Base-by-base conservation (phyloP, 805 yeast genomes). In the Naumovozyma castellii region DNA sequence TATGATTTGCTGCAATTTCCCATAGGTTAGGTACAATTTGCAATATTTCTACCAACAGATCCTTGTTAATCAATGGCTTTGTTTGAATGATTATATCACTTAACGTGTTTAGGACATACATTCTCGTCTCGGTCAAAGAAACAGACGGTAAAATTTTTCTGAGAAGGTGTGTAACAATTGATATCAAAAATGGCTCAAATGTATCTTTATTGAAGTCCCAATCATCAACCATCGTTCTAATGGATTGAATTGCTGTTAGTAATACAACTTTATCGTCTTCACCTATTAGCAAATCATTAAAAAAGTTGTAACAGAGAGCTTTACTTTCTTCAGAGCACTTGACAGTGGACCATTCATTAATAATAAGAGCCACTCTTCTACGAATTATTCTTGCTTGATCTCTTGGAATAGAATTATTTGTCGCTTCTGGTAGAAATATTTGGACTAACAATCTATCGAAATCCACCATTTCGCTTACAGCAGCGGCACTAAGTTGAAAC, bases 221-320 rank as follows among this genome's bases (percentile, higher is more conserved):
- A 51, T 87, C 96, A 44, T 85, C 88, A 25, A 90, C 67, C 36
- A 84, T 68, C 20, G 75, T 69, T 43, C 78, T 71, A 16, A 88
- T 62, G 0, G 90, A 76, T 50, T 80, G 81, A 13, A 81, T 68
- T 0, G 92, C 79, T 0, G 94, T 76, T 17, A 92, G 57, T 48
- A 72, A 72, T 2, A 92, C 95, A n/a, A 90, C 95, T 40, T 72
- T 69, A 57, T 92, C 97, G 47, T 78, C 74, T 29, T 69, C 67
- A 2, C 66, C 46, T 10, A 70, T 61, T 46, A 86, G 56, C n/a
- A 78, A 62, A 31, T 61, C 59, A 15, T 69, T 44, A 19, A 86
- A 65, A 32, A 84, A 66, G 37, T 71, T 65, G 56, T 83, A 90
- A 18, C 84, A 71, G 18, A 66, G 59, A 17, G 69, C 63, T 42